Evolutionary conservation across 2,329 filamentous ascomycete genomes (phyloP).

Genomic region (Diaporthe helianthi): DNA sequence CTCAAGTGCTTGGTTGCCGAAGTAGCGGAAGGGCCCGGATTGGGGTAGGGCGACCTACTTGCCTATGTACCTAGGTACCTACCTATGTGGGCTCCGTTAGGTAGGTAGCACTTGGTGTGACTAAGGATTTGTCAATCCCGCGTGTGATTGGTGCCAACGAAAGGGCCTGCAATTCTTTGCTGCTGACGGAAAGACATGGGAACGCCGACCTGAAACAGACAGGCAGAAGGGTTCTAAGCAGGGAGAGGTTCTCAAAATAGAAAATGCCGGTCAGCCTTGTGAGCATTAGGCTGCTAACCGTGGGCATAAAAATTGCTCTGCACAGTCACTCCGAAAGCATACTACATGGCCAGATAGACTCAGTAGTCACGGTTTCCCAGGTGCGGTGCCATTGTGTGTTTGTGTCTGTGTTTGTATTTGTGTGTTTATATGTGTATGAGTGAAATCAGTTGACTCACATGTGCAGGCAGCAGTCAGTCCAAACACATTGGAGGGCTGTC

Average conservation of each 20-base stretch:
- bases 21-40: neutral
- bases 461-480: too few relatives aligned
- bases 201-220: slow-evolving; percentile 24
- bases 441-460: slow-evolving; percentile 18
- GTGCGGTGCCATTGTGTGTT: neutral
- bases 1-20: slow-evolving; percentile 21
- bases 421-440: neutral
- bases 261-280: slow-evolving; percentile 27
- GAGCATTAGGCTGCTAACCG: neutral
- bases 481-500: neutral
- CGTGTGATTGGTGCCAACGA: slow-evolving; percentile 7
- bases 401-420: neutral
- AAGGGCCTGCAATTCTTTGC: slow-evolving; percentile 13
- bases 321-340: neutral
- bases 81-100: too few relatives aligned
- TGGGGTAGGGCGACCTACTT: neutral
- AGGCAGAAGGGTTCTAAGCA: slow-evolving; percentile 8
- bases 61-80: too few relatives aligned
- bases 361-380: neutral
- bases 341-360: neutral
- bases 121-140: too few relatives aligned
- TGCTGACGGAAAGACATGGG: slow-evolving; percentile 6
- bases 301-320: neutral
- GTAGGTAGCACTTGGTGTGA: too few relatives aligned
- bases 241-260: slow-evolving; percentile 25